Conservation (phyloP, 108 stramenopile genomes). For the Cyclotella cryptica region DNA sequence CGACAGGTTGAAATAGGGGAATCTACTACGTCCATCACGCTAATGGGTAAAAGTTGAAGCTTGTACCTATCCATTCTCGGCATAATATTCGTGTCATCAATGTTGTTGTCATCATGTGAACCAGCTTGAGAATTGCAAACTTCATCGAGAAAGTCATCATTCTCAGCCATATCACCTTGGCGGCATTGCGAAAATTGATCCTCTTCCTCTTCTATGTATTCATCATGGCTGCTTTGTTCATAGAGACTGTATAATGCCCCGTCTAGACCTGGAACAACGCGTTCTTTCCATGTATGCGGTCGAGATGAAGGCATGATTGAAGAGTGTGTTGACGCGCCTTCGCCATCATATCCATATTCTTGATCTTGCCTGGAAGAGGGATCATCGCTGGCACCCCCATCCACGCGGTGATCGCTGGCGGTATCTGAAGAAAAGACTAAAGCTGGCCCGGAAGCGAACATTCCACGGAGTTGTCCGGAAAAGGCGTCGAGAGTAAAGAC, state of each 20-base stretch:
- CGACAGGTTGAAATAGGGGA: slow-evolving; percentile 68
- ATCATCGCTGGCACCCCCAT: neutral
- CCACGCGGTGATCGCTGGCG: neutral
- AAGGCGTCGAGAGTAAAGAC: slow-evolving; percentile 63
- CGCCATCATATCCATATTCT: slow-evolving; percentile 8
- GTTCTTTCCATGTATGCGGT: slow-evolving; percentile 32
- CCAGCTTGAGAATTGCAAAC: slow-evolving; percentile 3
- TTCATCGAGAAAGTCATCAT: slow-evolving; percentile 31
- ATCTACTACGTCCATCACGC: slow-evolving; percentile 64
- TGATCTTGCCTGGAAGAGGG: neutral
- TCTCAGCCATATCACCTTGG: neutral
- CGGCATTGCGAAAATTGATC: slow-evolving; percentile 20
- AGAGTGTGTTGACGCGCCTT: neutral
- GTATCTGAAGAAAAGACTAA: slow-evolving; percentile 47
- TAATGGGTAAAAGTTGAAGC: slow-evolving; percentile 50
- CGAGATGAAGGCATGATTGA: no score
- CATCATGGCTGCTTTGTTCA: slow-evolving; percentile 15
- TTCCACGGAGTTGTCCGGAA: slow-evolving; percentile 52
- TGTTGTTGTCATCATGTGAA: slow-evolving; percentile 1
- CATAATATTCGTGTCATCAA: neutral
- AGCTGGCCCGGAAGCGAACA: slow-evolving; percentile 62
- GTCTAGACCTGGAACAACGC: slow-evolving; percentile 80
- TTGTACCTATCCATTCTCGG: slow-evolving; percentile 23
- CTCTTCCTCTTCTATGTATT: slow-evolving; percentile 19
- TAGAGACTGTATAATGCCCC: slow-evolving; percentile 65